phyloP scores from a whole-genome alignment of 1,284 basidiomycete species.

The Irpex rosettiformis region DNA sequence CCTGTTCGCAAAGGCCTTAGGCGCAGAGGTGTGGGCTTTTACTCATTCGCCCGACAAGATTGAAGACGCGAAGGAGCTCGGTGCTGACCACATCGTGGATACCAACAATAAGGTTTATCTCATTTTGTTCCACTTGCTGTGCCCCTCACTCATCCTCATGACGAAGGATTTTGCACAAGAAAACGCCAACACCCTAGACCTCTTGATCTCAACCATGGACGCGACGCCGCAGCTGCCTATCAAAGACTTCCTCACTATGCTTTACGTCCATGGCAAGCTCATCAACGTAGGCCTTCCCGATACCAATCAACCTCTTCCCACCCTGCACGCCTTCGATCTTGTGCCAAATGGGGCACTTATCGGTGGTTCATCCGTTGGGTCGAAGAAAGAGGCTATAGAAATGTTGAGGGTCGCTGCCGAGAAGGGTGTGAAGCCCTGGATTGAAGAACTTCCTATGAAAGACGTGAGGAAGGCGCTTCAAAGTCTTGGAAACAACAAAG shows the following conservation, averaged over 20 bases:
- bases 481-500: slow-evolving; percentile 48
- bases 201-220: slow-evolving; percentile 53
- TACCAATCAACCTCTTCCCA: slow-evolving; percentile 35
- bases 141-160: neutral
- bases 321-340: slow-evolving; percentile 33
- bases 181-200: slow-evolving; percentile 46
- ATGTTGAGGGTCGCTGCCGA: slow-evolving; percentile 60
- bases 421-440: slow-evolving; percentile 48
- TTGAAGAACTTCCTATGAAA: slow-evolving; percentile 56
- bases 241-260: slow-evolving; percentile 39
- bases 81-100: slow-evolving; percentile 50
- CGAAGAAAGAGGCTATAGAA: slow-evolving; percentile 55
- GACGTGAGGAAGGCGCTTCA: slow-evolving; percentile 52
- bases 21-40: slow-evolving; percentile 61
- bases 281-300: slow-evolving; percentile 55
- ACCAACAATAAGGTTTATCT: slow-evolving; percentile 32
- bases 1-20: slow-evolving; percentile 23
- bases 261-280: slow-evolving; percentile 50
- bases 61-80: slow-evolving; percentile 62
- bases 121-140: neutral
- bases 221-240: slow-evolving; percentile 28
- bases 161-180: slow-evolving; percentile 40
- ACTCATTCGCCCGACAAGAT: slow-evolving; percentile 62
- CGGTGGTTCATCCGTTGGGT: slow-evolving; percentile 54
- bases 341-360: slow-evolving; percentile 35